A percentile compares a stretch with the other conserved stretches of the same genome.
Evolutionary conservation across 1,284 basidiomycete species (phyloP).

Genomic region (Cryptococcus sp.): DNA sequence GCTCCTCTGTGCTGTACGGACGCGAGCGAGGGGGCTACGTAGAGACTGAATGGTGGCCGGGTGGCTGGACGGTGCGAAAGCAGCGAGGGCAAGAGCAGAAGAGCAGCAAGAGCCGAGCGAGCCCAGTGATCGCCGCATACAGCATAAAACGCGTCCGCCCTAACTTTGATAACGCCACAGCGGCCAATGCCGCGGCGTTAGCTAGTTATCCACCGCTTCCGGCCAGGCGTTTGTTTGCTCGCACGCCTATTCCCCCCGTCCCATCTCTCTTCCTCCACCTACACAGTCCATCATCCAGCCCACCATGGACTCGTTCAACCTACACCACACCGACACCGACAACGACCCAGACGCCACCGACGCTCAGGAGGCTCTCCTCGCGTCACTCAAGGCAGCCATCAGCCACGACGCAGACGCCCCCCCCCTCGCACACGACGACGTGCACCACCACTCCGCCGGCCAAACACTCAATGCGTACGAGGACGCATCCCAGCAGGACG

Average conservation of each 20-base stretch:
- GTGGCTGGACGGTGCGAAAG: no score
- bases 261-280: neutral
- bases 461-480: neutral
- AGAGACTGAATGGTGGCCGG: no score
- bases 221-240: neutral
- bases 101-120: no score
- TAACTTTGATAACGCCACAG: no score
- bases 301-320: neutral
- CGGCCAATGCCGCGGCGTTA: neutral
- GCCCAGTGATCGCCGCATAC: no score
- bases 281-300: neutral
- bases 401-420: slow-evolving; percentile 6
- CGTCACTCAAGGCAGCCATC: slow-evolving; percentile 14
- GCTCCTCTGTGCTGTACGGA: no score
- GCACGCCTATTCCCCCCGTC: slow-evolving; percentile 15
- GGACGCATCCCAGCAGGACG: neutral
- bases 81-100: no score
- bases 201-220: neutral
- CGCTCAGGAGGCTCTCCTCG: slow-evolving; percentile 15
- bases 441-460: neutral
- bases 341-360: neutral
- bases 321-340: neutral
- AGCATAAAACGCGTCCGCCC: no score
- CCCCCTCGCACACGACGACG: neutral
- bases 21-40: no score